Percentiles rank a stretch among this genome's conserved stretches.
These are phyloP conservation scores for Akanthomyces dipterigenus DNA, from an alignment of 2,329 filamentous ascomycete species.

Conservation along the genomic window DNA sequence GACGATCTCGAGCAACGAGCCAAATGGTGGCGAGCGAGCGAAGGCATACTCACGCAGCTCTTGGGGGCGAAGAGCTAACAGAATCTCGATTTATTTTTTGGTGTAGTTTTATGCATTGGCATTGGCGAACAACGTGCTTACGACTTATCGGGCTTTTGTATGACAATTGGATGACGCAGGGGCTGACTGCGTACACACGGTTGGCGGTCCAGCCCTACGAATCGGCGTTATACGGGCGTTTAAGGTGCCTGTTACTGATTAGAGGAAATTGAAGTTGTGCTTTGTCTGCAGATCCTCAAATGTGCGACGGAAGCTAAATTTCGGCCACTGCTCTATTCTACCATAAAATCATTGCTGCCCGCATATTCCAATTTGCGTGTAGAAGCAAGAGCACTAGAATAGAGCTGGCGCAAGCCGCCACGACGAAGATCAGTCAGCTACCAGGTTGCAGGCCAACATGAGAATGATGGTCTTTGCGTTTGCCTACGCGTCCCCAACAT, in stretches of 20 bases:
- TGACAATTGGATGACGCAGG: not conserved
- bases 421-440: not conserved
- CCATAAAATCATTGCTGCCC: not conserved
- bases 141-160: not conserved
- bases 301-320: not conserved
- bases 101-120: not conserved
- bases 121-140: not conserved
- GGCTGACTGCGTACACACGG: not conserved
- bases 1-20: constrained; percentile 72
- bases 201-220: not conserved
- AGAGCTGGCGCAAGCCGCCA: not conserved
- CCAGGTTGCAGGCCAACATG: not conserved
- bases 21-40: constrained; percentile 67
- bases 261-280: not conserved
- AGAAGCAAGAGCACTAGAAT: not conserved
- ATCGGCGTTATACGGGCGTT: not conserved
- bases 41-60: constrained; percentile 55
- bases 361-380: too few species aligned
- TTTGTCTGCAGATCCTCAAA: not conserved
- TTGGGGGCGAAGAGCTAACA: constrained; percentile 47
- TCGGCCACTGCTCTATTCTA: not conserved
- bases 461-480: not conserved
- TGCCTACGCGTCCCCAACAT: not conserved
- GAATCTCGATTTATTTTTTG: constrained; percentile 13
- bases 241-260: not conserved